Conservation (phyloP, 257 asterid genomes). For the Leptodermis oblonga region DNA sequence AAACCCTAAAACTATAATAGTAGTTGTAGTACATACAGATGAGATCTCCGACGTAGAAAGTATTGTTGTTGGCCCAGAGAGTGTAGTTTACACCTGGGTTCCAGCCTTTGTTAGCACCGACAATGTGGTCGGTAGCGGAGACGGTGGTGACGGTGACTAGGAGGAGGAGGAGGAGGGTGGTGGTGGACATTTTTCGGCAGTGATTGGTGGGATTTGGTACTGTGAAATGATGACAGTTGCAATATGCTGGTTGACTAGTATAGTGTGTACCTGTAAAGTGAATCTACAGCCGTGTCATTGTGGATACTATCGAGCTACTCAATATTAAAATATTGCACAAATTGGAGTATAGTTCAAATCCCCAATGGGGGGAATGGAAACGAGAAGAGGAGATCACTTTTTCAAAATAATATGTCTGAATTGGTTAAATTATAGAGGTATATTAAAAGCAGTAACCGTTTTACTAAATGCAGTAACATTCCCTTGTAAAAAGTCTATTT, state of each 20-base stretch:
- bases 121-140: slow-evolving; percentile 90
- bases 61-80: slow-evolving; percentile 89
- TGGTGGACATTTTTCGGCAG: slow-evolving; percentile 33
- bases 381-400: too few relatives aligned
- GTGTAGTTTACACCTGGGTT: slow-evolving; percentile 91
- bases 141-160: slow-evolving; percentile 36
- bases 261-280: slow-evolving; percentile 3
- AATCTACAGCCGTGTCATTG: too few relatives aligned
- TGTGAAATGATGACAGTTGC: slow-evolving; percentile 11
- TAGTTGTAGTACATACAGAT: slow-evolving; percentile 40
- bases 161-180: slow-evolving; percentile 37
- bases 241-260: not conserved
- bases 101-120: slow-evolving; percentile 93
- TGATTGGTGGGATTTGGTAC: slow-evolving; percentile 1
- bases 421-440: too few relatives aligned
- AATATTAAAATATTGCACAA: not conserved
- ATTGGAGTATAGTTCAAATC: not conserved
- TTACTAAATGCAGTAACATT: too few relatives aligned
- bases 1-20: not conserved
- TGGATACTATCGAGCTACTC: not conserved
- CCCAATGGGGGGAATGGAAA: not conserved
- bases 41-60: slow-evolving; percentile 78
- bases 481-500: too few relatives aligned
- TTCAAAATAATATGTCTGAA: too few relatives aligned
- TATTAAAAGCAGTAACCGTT: too few relatives aligned